Percentiles rank a stretch among this genome's conserved stretches.
Evolutionary conservation across 163 green algal genomes (phyloP).

Genomic region (Scenedesmus sp.): DNA sequence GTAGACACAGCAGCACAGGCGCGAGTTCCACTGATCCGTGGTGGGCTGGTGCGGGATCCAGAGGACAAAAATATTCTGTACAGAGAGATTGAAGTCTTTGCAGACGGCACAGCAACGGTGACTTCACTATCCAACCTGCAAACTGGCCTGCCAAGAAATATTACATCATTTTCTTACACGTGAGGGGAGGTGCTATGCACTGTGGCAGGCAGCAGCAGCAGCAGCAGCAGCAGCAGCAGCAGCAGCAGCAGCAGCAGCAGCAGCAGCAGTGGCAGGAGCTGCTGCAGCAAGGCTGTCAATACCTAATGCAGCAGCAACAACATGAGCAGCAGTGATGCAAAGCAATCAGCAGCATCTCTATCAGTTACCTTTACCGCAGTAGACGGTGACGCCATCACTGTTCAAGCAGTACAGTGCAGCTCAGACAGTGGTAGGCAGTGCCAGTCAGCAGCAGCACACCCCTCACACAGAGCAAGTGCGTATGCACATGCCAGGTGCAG

Average conservation of each 20-base stretch:
- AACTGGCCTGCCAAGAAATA: not conserved
- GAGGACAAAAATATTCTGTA: not conserved
- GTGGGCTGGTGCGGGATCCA: not conserved
- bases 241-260: not conserved
- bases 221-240: not conserved
- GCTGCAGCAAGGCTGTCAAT: not conserved
- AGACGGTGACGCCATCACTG: not conserved
- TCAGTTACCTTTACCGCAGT: not conserved
- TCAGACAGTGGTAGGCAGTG: not conserved
- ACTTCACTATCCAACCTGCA: not conserved
- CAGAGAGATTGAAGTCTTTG: not conserved
- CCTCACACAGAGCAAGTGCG: too few relatives aligned
- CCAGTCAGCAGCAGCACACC: not conserved
- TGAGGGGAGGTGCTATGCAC: not conserved
- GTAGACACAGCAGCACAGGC: not conserved
- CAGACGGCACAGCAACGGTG: not conserved
- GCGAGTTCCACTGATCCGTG: not conserved
- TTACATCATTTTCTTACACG: conserved; percentile 6
- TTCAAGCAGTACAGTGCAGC: too few relatives aligned
- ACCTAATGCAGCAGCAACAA: not conserved
- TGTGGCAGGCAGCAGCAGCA: not conserved
- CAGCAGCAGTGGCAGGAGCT: not conserved
- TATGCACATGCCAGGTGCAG: not conserved
- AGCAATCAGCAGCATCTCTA: not conserved
- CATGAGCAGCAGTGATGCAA: not conserved